Percentiles rank a stretch among this genome's conserved stretches.
Conservation (phyloP, 176 grass and related monocot genomes). For the Hsuehochloa calcarea region DNA sequence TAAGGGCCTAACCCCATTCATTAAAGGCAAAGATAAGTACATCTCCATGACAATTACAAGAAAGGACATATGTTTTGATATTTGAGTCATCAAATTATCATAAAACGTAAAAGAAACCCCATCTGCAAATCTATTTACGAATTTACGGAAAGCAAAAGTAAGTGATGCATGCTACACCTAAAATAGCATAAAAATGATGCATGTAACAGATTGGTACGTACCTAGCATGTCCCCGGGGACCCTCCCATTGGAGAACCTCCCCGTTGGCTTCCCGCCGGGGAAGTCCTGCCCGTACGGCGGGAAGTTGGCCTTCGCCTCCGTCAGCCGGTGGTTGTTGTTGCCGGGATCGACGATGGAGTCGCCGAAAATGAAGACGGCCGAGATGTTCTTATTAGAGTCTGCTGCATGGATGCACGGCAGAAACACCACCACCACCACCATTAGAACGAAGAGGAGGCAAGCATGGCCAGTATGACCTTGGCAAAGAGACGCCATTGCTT, state of each 20-base stretch:
- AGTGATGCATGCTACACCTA: not conserved
- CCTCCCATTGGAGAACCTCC: constrained; percentile 51
- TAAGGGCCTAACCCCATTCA: no score
- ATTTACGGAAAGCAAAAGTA: not conserved
- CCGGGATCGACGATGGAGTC: constrained; percentile 53
- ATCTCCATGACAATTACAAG: no score
- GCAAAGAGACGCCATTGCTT: not conserved
- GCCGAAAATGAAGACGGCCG: constrained; percentile 43
- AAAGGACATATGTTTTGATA: not conserved
- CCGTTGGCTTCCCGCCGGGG: constrained; percentile 32
- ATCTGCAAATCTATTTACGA: not conserved
- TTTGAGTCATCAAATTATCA: not conserved
- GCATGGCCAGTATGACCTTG: not conserved
- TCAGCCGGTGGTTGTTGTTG: constrained; percentile 42
- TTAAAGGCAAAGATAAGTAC: no score
- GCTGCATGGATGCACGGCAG: not conserved
- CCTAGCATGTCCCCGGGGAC: constrained; percentile 45
- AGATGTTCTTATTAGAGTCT: not conserved
- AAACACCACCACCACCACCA: no score
- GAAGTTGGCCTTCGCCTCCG: constrained; percentile 50
- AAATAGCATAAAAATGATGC: not conserved
- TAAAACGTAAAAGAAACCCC: not conserved
- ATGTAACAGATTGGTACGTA: not conserved
- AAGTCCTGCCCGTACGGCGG: constrained; percentile 55
- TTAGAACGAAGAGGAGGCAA: not conserved